These are phyloP conservation scores for Pseudogymnoascus verrucosus DNA, from an alignment of 2,329 filamentous ascomycete genomes.

Conservation along the genomic window DNA sequence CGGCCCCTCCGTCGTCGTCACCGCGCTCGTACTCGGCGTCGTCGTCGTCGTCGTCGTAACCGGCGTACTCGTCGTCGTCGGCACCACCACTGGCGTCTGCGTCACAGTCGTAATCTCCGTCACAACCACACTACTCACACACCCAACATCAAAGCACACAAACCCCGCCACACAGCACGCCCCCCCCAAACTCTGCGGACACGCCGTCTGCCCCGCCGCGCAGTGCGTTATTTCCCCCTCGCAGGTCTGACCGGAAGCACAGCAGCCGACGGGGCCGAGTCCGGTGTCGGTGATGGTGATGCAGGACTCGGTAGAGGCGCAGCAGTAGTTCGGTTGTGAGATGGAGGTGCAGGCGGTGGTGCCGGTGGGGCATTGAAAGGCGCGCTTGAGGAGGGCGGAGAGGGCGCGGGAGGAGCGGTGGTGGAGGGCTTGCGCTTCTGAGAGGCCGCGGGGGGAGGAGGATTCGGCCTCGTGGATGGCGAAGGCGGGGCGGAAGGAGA, in stretches of 20 bases:
- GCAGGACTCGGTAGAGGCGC: slow-evolving; percentile 57
- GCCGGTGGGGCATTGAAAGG: slow-evolving; percentile 57
- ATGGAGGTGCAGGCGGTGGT: slow-evolving; percentile 59
- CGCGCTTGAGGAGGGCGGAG: slow-evolving; percentile 44
- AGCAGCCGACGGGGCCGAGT: slow-evolving; percentile 66
- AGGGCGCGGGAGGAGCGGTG: slow-evolving; percentile 27
- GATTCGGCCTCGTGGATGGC: slow-evolving; percentile 36
- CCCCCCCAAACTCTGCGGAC: slow-evolving; percentile 56
- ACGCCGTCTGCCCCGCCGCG: slow-evolving; percentile 52
- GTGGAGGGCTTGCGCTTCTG: background rate
- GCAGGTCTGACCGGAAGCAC: slow-evolving; percentile 57
- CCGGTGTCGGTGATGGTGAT: slow-evolving; percentile 54
- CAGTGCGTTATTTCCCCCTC: slow-evolving; percentile 56
- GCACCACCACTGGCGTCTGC: background rate
- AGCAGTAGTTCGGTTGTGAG: slow-evolving; percentile 64
- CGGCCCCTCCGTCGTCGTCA: slow-evolving; percentile 32
- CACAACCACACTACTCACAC: slow-evolving; percentile 30
- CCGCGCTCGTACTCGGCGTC: slow-evolving; percentile 19
- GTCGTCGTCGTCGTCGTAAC: slow-evolving; percentile 3
- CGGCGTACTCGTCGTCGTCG: background rate
- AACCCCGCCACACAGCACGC: slow-evolving; percentile 71
- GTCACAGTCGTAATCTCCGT: background rate
- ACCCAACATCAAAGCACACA: slow-evolving; percentile 61
- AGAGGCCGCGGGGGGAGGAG: background rate
- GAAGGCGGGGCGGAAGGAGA: slow-evolving; percentile 43